Conservation (phyloP, 495 filamentous ascomycete species). For the Trichoderma erinaceum region DNA sequence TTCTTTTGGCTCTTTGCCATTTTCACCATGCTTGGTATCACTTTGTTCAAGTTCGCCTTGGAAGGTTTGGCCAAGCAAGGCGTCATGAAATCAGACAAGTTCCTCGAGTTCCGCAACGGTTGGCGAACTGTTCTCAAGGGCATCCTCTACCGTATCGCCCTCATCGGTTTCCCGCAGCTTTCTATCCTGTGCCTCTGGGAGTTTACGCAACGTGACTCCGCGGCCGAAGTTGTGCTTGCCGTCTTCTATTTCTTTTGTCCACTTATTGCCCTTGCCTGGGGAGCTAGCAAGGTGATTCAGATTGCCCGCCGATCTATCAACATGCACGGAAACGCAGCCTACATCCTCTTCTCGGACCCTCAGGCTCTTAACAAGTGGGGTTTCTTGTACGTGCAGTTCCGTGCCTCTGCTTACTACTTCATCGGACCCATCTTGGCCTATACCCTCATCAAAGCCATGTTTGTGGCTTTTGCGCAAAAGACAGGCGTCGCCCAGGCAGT, state of each 20-base stretch:
- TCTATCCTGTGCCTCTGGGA: slow-evolving; percentile 91
- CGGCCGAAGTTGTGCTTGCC: slow-evolving; percentile 81
- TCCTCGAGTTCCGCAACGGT: slow-evolving; percentile 88
- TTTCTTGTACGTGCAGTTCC: slow-evolving; percentile 98
- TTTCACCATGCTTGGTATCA: slow-evolving; percentile 62
- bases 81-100: slow-evolving; percentile 82
- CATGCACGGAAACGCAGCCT: slow-evolving; percentile 94
- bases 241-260: slow-evolving; percentile 85
- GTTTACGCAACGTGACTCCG: slow-evolving; percentile 76
- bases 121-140: slow-evolving; percentile 75
- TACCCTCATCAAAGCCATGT: slow-evolving; percentile 80
- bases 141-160: slow-evolving; percentile 82
- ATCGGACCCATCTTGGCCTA: slow-evolving; percentile 81
- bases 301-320: slow-evolving; percentile 81
- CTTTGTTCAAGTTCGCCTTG: slow-evolving; percentile 73
- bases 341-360: slow-evolving; percentile 95
- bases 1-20: slow-evolving; percentile 86
- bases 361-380: slow-evolving; percentile 95
- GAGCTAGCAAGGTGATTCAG: slow-evolving; percentile 78
- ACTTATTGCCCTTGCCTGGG: slow-evolving; percentile 72
- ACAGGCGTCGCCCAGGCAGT: slow-evolving; percentile 73
- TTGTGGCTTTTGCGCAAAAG: slow-evolving; percentile 76
- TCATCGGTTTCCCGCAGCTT: slow-evolving; percentile 94
- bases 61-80: slow-evolving; percentile 63
- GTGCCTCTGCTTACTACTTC: slow-evolving; percentile 95